A percentile compares a stretch with the other conserved stretches of the same genome.
These are phyloP conservation scores for Aspergillus funiculosus DNA, from an alignment of 495 filamentous ascomycete genomes.

Conservation along the genomic window DNA sequence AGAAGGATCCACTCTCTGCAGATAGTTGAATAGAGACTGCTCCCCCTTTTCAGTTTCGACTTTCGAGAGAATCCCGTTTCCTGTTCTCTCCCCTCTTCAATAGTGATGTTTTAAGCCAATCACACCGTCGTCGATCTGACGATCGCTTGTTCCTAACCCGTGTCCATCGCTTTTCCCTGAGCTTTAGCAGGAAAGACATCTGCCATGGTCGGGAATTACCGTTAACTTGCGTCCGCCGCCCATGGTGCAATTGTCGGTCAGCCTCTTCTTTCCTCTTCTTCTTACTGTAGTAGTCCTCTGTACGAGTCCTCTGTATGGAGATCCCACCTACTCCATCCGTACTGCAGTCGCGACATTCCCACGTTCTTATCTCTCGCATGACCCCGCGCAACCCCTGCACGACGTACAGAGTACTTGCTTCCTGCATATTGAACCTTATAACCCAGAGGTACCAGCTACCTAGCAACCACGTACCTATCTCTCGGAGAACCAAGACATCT, in stretches of 20 bases:
- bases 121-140: conserved; percentile 16
- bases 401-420: neutral
- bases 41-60: conserved; percentile 8
- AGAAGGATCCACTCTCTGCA: neutral
- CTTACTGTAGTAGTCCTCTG: too few relatives aligned
- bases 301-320: too few relatives aligned
- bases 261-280: neutral
- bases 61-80: too few relatives aligned
- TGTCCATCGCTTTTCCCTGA: conserved; percentile 4
- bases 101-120: conserved; percentile 3
- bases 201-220: neutral
- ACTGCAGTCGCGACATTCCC: neutral
- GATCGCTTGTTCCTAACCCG: conserved; percentile 14
- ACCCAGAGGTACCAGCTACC: too few relatives aligned
- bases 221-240: too few relatives aligned
- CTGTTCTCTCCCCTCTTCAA: neutral
- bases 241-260: neutral
- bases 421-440: conserved; percentile 1
- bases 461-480: too few relatives aligned
- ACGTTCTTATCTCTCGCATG: conserved; percentile 7
- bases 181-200: neutral
- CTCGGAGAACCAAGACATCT: too few relatives aligned
- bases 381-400: neutral
- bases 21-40: too few relatives aligned
- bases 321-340: neutral